Conservation (phyloP, 2,329 filamentous ascomycete genomes). For the Neofusicoccum cordaticola region DNA sequence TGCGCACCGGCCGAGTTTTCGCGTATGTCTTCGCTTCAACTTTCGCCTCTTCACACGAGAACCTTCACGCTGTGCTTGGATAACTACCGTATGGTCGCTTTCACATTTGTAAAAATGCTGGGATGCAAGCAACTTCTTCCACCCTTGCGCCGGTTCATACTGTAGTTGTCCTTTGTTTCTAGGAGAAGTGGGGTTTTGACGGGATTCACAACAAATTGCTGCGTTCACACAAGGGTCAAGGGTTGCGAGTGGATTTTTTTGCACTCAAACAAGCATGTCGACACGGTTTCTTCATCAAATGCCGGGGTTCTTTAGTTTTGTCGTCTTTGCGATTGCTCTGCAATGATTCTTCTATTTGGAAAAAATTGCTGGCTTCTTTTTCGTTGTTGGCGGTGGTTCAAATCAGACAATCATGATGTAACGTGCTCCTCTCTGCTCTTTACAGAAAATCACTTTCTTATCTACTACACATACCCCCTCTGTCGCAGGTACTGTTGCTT, state of each 20-base stretch:
- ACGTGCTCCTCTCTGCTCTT: slow-evolving; percentile 16
- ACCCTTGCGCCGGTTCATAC: slow-evolving; percentile 18
- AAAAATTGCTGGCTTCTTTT: slow-evolving; percentile 16
- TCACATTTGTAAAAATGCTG: slow-evolving; percentile 18
- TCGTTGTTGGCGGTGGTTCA: slow-evolving; percentile 14
- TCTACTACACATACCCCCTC: slow-evolving; percentile 16
- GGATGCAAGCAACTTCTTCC: slow-evolving; percentile 17
- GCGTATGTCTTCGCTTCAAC: slow-evolving; percentile 16
- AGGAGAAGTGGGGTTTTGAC: slow-evolving; percentile 16
- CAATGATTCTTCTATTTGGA: slow-evolving; percentile 16
- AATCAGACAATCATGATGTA: slow-evolving; percentile 18
- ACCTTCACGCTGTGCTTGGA: slow-evolving; percentile 17
- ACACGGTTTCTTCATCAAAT: slow-evolving; percentile 17
- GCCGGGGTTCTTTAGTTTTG: slow-evolving; percentile 17
- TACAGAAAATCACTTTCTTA: slow-evolving; percentile 17
- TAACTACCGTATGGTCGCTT: slow-evolving; percentile 17
- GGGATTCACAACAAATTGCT: slow-evolving; percentile 18
- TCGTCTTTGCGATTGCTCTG: slow-evolving; percentile 15
- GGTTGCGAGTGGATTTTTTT: slow-evolving; percentile 15
- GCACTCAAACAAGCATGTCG: slow-evolving; percentile 17
- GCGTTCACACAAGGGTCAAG: slow-evolving; percentile 17
- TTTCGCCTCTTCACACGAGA: slow-evolving; percentile 15
- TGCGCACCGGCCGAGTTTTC: slow-evolving; percentile 16
- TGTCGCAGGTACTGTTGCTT: slow-evolving; percentile 16
- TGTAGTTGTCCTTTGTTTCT: slow-evolving; percentile 18